A percentile compares a stretch with the other conserved stretches of the same genome.
These are phyloP conservation scores for Ganoderma lucidum DNA, from an alignment of 1,284 basidiomycete genomes.

Conservation along the genomic window DNA sequence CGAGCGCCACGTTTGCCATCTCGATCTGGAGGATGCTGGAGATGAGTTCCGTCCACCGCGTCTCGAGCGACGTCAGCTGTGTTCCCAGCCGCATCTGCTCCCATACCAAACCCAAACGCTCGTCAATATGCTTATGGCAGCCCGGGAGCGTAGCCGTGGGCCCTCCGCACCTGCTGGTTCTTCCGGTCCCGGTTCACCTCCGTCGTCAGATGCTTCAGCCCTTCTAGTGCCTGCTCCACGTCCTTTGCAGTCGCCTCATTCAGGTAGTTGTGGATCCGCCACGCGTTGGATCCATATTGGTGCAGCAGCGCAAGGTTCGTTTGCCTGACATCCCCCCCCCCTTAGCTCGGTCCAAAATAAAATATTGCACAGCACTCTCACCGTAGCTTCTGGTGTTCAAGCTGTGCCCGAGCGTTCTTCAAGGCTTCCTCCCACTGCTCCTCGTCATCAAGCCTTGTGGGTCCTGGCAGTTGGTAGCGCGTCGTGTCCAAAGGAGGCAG, in stretches of 20 bases:
- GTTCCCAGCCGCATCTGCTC: slow-evolving; percentile 77
- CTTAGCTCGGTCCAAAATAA: neutral
- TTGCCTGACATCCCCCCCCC: slow-evolving; percentile 55
- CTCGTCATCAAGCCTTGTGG: slow-evolving; percentile 67
- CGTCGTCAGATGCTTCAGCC: slow-evolving; percentile 76
- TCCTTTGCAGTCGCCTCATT: slow-evolving; percentile 82
- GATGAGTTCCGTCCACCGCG: slow-evolving; percentile 89
- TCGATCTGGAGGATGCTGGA: slow-evolving; percentile 90
- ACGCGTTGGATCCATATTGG: slow-evolving; percentile 90
- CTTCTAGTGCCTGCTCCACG: slow-evolving; percentile 76
- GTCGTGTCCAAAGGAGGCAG: slow-evolving; percentile 80
- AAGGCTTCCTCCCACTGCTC: slow-evolving; percentile 85
- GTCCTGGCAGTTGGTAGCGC: slow-evolving; percentile 84
- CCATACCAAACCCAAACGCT: slow-evolving; percentile 14
- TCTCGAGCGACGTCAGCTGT: slow-evolving; percentile 82
- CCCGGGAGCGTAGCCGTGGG: neutral
- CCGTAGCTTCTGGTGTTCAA: slow-evolving; percentile 92
- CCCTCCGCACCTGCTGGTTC: slow-evolving; percentile 73
- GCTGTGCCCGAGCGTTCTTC: slow-evolving; percentile 83
- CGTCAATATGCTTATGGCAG: neutral
- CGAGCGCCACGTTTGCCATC: slow-evolving; percentile 89
- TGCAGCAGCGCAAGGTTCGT: slow-evolving; percentile 88
- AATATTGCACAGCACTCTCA: slow-evolving; percentile 45
- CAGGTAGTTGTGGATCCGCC: slow-evolving; percentile 91
- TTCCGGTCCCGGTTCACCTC: slow-evolving; percentile 89